A percentile compares a stretch with the other conserved stretches of the same genome.
phyloP scores from a whole-genome alignment of 1,284 basidiomycete species.

The Termitomyces sp. region DNA sequence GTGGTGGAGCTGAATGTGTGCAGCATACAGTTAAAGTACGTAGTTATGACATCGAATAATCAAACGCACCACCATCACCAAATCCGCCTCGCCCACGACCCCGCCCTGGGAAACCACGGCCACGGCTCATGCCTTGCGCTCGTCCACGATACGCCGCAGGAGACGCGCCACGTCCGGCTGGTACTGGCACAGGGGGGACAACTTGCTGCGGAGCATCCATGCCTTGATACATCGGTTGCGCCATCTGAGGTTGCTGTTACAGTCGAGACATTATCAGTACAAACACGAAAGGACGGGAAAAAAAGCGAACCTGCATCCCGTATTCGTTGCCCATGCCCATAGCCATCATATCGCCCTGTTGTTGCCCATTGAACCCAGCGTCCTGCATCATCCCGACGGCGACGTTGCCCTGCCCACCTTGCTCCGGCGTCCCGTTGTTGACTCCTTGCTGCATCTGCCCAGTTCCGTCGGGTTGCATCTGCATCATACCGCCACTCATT shows the following conservation, averaged over 20 bases:
- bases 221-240: conserved; percentile 38
- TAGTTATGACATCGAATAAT: conserved; percentile 14
- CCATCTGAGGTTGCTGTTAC: conserved; percentile 49
- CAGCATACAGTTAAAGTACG: conserved; percentile 5
- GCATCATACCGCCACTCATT: conserved; percentile 38
- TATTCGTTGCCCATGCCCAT: conserved; percentile 51
- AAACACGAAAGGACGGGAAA: background rate
- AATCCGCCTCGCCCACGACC: conserved; percentile 47
- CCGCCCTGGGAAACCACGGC: conserved; percentile 41
- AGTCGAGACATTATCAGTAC: background rate
- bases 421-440: conserved; percentile 33
- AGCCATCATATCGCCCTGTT: conserved; percentile 48
- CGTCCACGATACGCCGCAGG: conserved; percentile 55
- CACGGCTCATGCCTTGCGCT: conserved; percentile 30
- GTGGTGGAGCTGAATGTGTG: conserved; percentile 30
- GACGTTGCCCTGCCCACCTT: conserved; percentile 25
- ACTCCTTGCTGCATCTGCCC: conserved; percentile 37
- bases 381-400: conserved; percentile 40
- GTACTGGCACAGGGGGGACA: conserved; percentile 30
- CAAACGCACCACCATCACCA: conserved; percentile 37
- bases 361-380: conserved; percentile 36
- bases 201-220: conserved; percentile 40
- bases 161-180: conserved; percentile 37
- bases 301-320: conserved; percentile 53
- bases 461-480: conserved; percentile 41